Evolutionary conservation across 768 basidiomycete species (phyloP), one percentile per base, ranked within the genome.

Genomic region (Chlorophyllum brunneum): DNA sequence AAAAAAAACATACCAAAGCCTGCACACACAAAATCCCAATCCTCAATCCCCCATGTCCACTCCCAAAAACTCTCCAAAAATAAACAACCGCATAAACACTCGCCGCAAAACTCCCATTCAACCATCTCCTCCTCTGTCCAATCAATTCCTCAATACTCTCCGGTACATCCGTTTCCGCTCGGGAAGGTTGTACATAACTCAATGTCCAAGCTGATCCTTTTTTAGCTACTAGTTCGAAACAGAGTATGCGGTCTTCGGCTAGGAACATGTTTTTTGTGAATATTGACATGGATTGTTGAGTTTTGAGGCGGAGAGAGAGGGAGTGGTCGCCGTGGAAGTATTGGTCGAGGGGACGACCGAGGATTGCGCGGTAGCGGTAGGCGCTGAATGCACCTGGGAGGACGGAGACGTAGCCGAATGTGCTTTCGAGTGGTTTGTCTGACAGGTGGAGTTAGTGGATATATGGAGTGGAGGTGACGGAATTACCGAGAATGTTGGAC

Each of bases 21-120:
- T 98, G 95, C 39, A 98, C 60, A 64, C 97, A 95, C 66, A 98
- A 83, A 75, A 97, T 92, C 74, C 97, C 86, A 88, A 98, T 92
- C 62, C 95, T 84, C 56, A 95, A 78, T 48, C 89, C 78, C 18
- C 88, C 88, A 61, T 97, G 94, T 7, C 84, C 80, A 26, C 88
- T 91, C 59, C 76, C 78, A 70, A 95, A 98, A 38, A 95, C 78
- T 57, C 79, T 78, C 76, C 86, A 90, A 73, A 95, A 97, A 70
- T 95, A 89, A 61, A 92, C 86, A 18, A 95, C 69, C 4, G 92
- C 84, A 69, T 95, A 95, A 84, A 92, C 45, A 36, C 45, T 59
- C 10, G 92, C 93, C 36, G 92, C 91, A 59, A 95, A 95, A 10
- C 92, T 93, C 43, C 95, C 94, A 64, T 97, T 98, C 60, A 97